A percentile compares a stretch with the other conserved stretches of the same genome.
Conservation (phyloP, 2,329 filamentous ascomycete genomes). For the Ophiocordyceps unilateralis region DNA sequence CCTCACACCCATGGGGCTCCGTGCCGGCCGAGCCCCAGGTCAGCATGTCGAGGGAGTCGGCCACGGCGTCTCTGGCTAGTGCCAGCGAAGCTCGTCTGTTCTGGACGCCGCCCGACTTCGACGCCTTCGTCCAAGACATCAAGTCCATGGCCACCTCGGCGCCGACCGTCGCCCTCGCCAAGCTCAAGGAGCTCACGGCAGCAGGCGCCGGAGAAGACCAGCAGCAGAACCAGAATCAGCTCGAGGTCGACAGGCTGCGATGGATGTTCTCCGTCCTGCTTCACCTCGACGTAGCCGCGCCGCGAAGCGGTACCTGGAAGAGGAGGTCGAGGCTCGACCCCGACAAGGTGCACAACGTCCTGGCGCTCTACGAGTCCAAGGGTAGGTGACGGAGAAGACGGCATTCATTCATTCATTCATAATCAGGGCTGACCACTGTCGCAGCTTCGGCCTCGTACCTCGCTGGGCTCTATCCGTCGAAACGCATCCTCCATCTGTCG, state of each 20-base stretch:
- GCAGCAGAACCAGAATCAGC: not conserved
- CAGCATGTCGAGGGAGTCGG: not conserved
- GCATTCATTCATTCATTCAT: no score
- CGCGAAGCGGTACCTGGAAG: not conserved
- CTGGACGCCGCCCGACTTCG: slow-evolving; percentile 1
- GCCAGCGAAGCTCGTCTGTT: not conserved
- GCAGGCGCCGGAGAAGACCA: not conserved
- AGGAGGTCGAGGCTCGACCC: not conserved
- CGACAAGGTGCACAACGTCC: slow-evolving; percentile 13
- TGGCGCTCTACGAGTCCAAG: slow-evolving; percentile 34
- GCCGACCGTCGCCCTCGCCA: slow-evolving; percentile 4
- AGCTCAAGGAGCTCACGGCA: slow-evolving; percentile 4
- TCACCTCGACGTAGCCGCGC: slow-evolving; percentile 19
- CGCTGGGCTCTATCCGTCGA: slow-evolving; percentile 22
- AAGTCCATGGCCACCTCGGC: slow-evolving; percentile 3
- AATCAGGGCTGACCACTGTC: not conserved
- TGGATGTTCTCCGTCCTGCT: slow-evolving; percentile 45
- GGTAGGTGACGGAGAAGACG: slow-evolving; percentile 14
- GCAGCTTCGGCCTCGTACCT: slow-evolving; percentile 32
- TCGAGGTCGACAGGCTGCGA: slow-evolving; percentile 10
- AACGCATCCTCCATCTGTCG: slow-evolving; percentile 29
- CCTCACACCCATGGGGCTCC: slow-evolving; percentile 3
- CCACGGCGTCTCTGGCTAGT: not conserved
- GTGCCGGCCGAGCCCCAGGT: not conserved
- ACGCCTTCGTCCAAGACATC: slow-evolving; percentile 1